These are phyloP conservation scores for Lantana camara DNA, from an alignment of 257 asterid genomes.

Conservation along the genomic window DNA sequence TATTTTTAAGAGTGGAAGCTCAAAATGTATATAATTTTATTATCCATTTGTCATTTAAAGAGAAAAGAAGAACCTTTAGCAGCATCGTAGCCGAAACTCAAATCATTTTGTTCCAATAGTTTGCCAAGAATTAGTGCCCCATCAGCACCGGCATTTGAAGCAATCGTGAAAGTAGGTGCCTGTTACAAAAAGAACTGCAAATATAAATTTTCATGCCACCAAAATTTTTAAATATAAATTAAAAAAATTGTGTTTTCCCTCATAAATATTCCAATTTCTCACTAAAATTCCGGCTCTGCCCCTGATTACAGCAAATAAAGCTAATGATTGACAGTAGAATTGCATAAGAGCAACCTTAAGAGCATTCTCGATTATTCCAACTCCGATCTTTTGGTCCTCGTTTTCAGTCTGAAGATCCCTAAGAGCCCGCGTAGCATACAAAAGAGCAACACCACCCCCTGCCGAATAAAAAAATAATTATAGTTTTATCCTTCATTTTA, in stretches of 20 bases:
- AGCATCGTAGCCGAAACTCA: constrained; percentile 79
- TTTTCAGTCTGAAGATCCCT: constrained; percentile 62
- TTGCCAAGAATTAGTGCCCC: constrained; percentile 69
- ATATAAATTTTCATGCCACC: too few relatives aligned
- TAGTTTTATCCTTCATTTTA: constrained; percentile 3
- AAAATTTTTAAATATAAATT: too few relatives aligned
- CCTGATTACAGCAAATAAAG: constrained; percentile 15
- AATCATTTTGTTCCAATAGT: constrained; percentile 78
- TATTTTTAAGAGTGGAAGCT: constrained; percentile 1
- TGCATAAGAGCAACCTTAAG: constrained; percentile 59
- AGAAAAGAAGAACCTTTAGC: constrained; percentile 62
- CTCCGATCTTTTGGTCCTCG: constrained; percentile 80
- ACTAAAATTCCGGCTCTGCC: too few relatives aligned
- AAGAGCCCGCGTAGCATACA: constrained; percentile 72
- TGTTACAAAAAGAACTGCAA: constrained; percentile 38
- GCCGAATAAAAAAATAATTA: constrained; percentile 21
- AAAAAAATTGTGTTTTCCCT: too few relatives aligned
- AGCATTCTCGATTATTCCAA: constrained; percentile 73
- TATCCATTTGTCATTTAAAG: not conserved
- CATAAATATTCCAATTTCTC: too few relatives aligned
- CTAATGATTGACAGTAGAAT: not conserved
- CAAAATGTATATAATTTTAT: too few relatives aligned
- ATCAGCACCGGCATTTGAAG: constrained; percentile 86
- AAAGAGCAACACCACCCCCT: constrained; percentile 95
- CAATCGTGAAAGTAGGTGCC: constrained; percentile 81